These are phyloP conservation scores for Gyromitra esculenta DNA, from an alignment of 2,329 filamentous ascomycete species.

Conservation along the genomic window DNA sequence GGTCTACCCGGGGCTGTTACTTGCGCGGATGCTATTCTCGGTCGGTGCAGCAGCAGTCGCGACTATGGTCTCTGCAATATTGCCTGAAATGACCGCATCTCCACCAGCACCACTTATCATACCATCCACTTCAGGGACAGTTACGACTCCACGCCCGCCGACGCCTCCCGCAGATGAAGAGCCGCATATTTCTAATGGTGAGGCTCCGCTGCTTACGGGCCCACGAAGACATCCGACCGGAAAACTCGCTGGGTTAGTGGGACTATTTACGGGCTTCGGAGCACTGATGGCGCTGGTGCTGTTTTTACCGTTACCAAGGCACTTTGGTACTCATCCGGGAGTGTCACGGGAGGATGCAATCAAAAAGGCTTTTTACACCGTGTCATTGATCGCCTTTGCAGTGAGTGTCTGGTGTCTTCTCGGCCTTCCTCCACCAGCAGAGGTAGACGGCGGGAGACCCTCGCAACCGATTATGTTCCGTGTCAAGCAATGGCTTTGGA, in stretches of 20 bases:
- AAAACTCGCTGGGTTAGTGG: constrained; percentile 84
- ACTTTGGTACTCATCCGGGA: constrained; percentile 76
- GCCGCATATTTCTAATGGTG: neutral
- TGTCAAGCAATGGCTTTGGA: constrained; percentile 50
- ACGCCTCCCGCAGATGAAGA: constrained; percentile 29
- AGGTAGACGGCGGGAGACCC: constrained; percentile 57
- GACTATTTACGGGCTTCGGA: constrained; percentile 90
- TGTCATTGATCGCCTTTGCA: constrained; percentile 75
- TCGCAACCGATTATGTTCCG: constrained; percentile 1
- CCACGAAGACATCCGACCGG: constrained; percentile 55
- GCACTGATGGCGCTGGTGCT: constrained; percentile 82
- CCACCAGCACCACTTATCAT: constrained; percentile 2
- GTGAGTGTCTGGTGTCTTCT: constrained; percentile 81
- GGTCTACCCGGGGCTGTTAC: constrained; percentile 86
- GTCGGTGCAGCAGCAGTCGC: constrained; percentile 88
- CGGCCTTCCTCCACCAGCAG: constrained; percentile 71
- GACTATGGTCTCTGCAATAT: constrained; percentile 96
- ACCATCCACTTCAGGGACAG: neutral
- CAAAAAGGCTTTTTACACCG: constrained; percentile 85
- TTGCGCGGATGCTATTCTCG: constrained; percentile 87
- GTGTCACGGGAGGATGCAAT: constrained; percentile 78
- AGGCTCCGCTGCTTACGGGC: neutral
- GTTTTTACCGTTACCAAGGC: constrained; percentile 87
- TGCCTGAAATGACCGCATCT: constrained; percentile 74
- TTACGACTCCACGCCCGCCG: constrained; percentile 46